phyloP scores from a whole-genome alignment of 805 yeast species.

The Kodamaea sagamina region DNA sequence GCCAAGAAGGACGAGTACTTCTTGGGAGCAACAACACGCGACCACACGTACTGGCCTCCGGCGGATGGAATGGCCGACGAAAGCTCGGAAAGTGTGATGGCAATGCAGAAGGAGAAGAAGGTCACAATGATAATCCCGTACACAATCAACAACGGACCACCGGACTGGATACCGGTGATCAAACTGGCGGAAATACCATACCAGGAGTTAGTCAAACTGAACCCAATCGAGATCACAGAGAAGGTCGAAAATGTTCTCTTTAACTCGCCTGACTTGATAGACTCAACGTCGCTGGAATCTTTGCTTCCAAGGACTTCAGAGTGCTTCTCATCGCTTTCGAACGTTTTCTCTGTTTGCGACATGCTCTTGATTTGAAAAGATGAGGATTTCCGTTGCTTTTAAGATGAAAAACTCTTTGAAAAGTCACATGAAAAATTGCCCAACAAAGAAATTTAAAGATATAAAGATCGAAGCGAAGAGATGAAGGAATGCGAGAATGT shows the following conservation, averaged over 20 bases:
- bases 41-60: conserved; percentile 48
- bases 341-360: conserved; percentile 9
- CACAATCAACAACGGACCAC: conserved; percentile 43
- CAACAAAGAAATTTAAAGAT: not conserved
- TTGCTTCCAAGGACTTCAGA: not conserved
- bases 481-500: not conserved
- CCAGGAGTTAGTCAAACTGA: conserved; percentile 47
- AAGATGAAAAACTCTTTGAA: not conserved
- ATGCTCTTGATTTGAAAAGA: not conserved
- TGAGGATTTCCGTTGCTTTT: not conserved
- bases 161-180: conserved; percentile 43
- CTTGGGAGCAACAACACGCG: conserved; percentile 40
- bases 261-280: conserved; percentile 23
- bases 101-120: conserved; percentile 37
- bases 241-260: conserved; percentile 41
- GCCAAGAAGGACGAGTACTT: conserved; percentile 40
- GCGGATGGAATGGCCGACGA: conserved; percentile 44
- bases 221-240: conserved; percentile 43
- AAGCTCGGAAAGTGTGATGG: conserved; percentile 41
- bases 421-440: not conserved
- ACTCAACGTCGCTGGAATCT: conserved; percentile 6
- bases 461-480: not conserved
- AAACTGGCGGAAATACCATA: conserved; percentile 43
- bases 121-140: conserved; percentile 44
- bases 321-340: conserved; percentile 9